Evolutionary conservation across 371 early-diverging fungal genomes (phyloP).

Genomic region (Phascolomyces articulosus): DNA sequence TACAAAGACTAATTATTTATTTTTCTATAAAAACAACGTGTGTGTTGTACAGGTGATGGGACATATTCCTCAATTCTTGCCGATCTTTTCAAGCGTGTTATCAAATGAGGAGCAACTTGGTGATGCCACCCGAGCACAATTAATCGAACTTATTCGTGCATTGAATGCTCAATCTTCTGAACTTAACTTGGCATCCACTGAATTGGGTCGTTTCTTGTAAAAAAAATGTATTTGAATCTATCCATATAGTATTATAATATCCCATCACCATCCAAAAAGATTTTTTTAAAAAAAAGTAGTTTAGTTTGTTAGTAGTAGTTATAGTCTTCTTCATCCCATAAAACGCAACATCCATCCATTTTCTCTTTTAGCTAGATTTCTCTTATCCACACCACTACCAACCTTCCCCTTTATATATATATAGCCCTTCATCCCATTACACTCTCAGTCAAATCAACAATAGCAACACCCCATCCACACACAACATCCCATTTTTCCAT

Average conservation of each 20-base stretch:
- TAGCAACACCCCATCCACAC: too few species aligned
- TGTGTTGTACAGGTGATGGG: slow-evolving; percentile 27
- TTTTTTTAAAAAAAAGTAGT: slow-evolving; percentile 1
- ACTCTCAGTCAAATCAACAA: too few species aligned
- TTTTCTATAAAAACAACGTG: too few species aligned
- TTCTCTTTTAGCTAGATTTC: not conserved
- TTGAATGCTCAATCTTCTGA: slow-evolving; percentile 50
- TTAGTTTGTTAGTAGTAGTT: not conserved
- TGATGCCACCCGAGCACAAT: slow-evolving; percentile 50
- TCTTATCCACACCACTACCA: too few species aligned
- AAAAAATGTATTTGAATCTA: slow-evolving; percentile 9
- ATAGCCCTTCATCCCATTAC: too few species aligned
- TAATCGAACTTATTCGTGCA: slow-evolving; percentile 60
- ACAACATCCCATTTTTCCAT: not conserved
- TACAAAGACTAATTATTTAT: not conserved
- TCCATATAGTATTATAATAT: too few species aligned
- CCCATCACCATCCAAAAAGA: too few species aligned
- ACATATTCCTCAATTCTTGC: slow-evolving; percentile 44
- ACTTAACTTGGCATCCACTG: slow-evolving; percentile 36
- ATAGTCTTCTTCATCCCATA: not conserved
- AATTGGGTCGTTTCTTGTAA: slow-evolving; percentile 42
- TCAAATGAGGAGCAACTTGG: slow-evolving; percentile 57
- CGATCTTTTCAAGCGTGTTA: slow-evolving; percentile 51
- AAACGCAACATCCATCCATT: too few species aligned
- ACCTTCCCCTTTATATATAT: not conserved